Percentiles rank a stretch among this genome's conserved stretches.
phyloP scores from a whole-genome alignment of 306 rosid genomes.

The Acacia melanoxylon region DNA sequence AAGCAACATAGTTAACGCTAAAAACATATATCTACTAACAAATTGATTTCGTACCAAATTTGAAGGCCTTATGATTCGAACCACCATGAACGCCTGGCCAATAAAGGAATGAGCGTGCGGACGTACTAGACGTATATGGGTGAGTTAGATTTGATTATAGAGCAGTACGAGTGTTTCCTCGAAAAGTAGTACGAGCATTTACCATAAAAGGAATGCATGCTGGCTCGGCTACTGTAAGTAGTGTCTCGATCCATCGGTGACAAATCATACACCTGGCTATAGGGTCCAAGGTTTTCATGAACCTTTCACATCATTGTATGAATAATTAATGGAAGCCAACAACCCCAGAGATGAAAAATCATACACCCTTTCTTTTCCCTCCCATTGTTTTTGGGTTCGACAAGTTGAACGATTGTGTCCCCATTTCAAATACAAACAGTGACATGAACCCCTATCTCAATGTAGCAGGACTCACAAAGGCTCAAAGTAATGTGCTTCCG shows the following conservation, averaged over 20 bases:
- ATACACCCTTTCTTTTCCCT: too few relatives aligned
- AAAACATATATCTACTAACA: neutral
- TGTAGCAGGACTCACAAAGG: neutral
- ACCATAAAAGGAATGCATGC: neutral
- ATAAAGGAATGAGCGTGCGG: neutral
- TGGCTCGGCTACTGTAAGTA: neutral
- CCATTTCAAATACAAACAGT: constrained; percentile 9
- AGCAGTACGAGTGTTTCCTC: neutral
- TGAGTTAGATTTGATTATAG: neutral
- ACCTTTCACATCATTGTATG: neutral
- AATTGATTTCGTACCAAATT: neutral
- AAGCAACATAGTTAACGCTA: neutral
- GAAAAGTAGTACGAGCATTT: too few relatives aligned
- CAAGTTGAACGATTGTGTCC: neutral
- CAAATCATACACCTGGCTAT: neutral
- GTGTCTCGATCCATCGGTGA: neutral
- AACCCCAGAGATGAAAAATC: too few relatives aligned
- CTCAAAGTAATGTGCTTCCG: neutral
- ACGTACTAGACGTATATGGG: neutral
- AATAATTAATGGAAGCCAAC: neutral
- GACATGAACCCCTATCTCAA: constrained; percentile 15
- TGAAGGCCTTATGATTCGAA: neutral
- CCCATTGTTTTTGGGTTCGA: constrained; percentile 24
- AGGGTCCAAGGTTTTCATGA: neutral
- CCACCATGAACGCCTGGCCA: neutral